Conservation (phyloP, 2,329 filamentous ascomycete genomes). For the Trichoderma endophyticum region DNA sequence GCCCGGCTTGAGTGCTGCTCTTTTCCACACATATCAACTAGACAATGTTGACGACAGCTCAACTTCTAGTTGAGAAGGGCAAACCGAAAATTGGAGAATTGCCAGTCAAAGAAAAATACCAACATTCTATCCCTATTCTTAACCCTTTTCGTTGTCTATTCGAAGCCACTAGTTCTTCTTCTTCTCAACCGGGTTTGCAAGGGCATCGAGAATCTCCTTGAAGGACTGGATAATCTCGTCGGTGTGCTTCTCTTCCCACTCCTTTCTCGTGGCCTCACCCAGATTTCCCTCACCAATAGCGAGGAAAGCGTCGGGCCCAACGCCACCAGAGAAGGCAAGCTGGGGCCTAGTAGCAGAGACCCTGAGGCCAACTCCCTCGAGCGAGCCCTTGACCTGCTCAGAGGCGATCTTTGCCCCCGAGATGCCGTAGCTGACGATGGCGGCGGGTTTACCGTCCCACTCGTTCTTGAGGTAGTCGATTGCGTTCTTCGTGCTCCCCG, state of each 20-base stretch:
- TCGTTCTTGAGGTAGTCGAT: slow-evolving; percentile 58
- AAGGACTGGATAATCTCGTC: slow-evolving; percentile 7
- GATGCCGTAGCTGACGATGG: slow-evolving; percentile 53
- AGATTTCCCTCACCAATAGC: slow-evolving; percentile 14
- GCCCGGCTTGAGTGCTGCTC: neutral
- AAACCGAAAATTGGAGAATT: neutral
- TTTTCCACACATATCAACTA: neutral
- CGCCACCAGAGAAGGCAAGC: neutral
- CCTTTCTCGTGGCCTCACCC: slow-evolving; percentile 1
- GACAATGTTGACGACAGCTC: neutral
- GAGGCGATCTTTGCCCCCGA: slow-evolving; percentile 32
- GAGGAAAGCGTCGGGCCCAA: slow-evolving; percentile 1
- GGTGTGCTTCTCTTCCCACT: slow-evolving; percentile 11
- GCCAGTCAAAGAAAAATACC: neutral
- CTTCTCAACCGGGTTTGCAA: slow-evolving; percentile 11
- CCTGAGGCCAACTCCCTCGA: neutral
- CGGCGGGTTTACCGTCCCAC: slow-evolving; percentile 52
- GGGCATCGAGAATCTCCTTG: slow-evolving; percentile 13
- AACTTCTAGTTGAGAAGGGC: neutral
- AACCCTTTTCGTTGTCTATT: neutral
- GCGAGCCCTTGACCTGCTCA: slow-evolving; percentile 1
- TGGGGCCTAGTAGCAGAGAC: slow-evolving; percentile 7
- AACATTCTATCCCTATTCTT: neutral
- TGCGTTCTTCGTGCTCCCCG: slow-evolving; percentile 55
- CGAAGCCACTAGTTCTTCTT: neutral